phyloP scores from a whole-genome alignment of 805 yeast species.

The Pichia manshurica region DNA sequence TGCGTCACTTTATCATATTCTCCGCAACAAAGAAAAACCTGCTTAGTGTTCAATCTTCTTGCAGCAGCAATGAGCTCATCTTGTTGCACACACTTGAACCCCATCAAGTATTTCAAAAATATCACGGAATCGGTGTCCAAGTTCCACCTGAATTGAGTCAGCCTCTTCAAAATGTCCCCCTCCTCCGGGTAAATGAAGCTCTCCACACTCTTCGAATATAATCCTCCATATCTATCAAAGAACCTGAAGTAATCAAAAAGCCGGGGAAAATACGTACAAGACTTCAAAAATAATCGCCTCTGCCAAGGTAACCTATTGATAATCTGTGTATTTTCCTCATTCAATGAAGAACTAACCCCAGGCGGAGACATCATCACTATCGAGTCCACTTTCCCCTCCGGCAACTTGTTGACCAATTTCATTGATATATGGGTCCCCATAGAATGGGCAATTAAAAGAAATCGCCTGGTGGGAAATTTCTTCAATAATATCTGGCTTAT shows the following conservation, averaged over 20 bases:
- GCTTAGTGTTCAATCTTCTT: constrained; percentile 34
- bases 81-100: constrained; percentile 39
- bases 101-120: constrained; percentile 48
- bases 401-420: constrained; percentile 36
- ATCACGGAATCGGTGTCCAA: constrained; percentile 51
- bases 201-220: constrained; percentile 52
- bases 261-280: constrained; percentile 36
- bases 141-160: constrained; percentile 66
- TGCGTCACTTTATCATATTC: constrained; percentile 52
- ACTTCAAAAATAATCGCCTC: constrained; percentile 20
- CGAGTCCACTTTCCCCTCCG: constrained; percentile 38
- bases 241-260: constrained; percentile 52
- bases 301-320: constrained; percentile 17
- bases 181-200: constrained; percentile 39
- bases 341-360: constrained; percentile 11
- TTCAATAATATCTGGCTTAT: constrained; percentile 34
- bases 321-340: neutral
- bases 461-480: constrained; percentile 38
- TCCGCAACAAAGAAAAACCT: constrained; percentile 53
- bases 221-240: constrained; percentile 58
- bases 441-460: constrained; percentile 47
- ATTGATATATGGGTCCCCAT: constrained; percentile 50
- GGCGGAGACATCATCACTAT: constrained; percentile 47
- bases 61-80: constrained; percentile 41
- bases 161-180: constrained; percentile 35